A percentile compares a stretch with the other conserved stretches of the same genome.
phyloP scores from a whole-genome alignment of 306 rosid species.

The Sicyos baderoa region DNA sequence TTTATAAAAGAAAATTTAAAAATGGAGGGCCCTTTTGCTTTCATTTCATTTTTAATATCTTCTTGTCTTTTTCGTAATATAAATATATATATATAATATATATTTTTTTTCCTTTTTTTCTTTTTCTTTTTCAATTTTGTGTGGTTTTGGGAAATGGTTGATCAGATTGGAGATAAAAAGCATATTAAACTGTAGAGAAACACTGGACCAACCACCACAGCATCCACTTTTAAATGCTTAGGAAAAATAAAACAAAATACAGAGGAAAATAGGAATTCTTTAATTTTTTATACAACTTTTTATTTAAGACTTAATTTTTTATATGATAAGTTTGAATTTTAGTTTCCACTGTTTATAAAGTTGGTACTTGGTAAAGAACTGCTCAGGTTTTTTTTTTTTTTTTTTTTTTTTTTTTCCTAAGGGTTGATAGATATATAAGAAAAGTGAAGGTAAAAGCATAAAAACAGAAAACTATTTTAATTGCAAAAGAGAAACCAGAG shows the following conservation, averaged over 20 bases:
- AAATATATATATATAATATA: background rate
- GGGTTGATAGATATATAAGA: background rate
- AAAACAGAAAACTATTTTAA: background rate
- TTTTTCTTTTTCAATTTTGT: conserved; percentile 22
- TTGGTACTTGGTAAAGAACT: background rate
- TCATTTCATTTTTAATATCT: conserved; percentile 72
- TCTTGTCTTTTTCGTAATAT: conserved; percentile 73
- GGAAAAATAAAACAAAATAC: background rate
- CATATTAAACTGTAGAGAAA: conserved; percentile 7
- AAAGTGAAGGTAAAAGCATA: background rate
- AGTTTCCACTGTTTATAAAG: background rate
- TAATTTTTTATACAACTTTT: background rate
- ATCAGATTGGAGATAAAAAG: conserved; percentile 21
- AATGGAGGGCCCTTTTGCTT: conserved; percentile 48
- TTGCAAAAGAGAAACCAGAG: conserved; percentile 1
- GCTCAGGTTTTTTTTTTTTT: background rate
- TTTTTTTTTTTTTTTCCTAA: background rate
- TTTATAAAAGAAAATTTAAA: background rate
- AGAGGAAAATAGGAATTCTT: background rate
- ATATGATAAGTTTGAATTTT: background rate
- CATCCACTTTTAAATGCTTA: conserved; percentile 17
- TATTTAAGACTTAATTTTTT: background rate
- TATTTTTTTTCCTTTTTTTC: too few species aligned
- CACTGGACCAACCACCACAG: conserved; percentile 19
- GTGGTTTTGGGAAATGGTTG: conserved; percentile 21